Evolutionary conservation across 495 filamentous ascomycete species (phyloP), one percentile per base, ranked within the genome.

Genomic region (Aspergillus haitiensis): DNA sequence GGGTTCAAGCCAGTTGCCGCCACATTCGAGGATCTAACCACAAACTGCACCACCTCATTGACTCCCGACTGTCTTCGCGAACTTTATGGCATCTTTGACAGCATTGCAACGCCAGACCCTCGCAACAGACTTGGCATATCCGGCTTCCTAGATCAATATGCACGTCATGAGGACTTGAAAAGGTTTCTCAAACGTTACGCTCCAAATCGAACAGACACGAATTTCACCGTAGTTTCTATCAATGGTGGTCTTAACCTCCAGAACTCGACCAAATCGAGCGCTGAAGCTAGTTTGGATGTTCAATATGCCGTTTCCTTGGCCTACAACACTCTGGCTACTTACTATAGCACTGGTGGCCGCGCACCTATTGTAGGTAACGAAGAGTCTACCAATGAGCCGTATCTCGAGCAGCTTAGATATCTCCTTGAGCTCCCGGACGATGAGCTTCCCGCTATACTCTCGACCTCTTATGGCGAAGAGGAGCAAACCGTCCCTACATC

Each of bases 351-450:
- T n/a, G 86, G 77, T 1, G 86, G 86, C 3, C 79, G 81, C 5
- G 86, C 83, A 13, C 78, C 77, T 5, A 76, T 86, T 56, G 70
- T 87, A 5, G 66, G 70, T 15, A 36, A 64, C 0, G 61, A 63
- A 13, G 69, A 73, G 7, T 82, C 86, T 62, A 71, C 82, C 42
- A 93, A 92, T 64, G 90, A 96, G 76, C 91, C 91, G 0, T 96
- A 92, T 67, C 79, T 96, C 4, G 88, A 93, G 35, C 90, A 90
- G 64, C 80, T 94, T 33, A 81, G 85, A 16, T 89, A 86, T 63
- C 72, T 96, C 6, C 72, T 90, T 0, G 64, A 70, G 11, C 80
- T 85, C 7, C 73, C 81, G 0, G 85, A 91, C 56, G 68, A 74
- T 0, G 78, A 88, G 33, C 77, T 96, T 3, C 91, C 92, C 0